Conservation (phyloP, 2,329 filamentous ascomycete genomes). For the Pyricularia grisea region DNA sequence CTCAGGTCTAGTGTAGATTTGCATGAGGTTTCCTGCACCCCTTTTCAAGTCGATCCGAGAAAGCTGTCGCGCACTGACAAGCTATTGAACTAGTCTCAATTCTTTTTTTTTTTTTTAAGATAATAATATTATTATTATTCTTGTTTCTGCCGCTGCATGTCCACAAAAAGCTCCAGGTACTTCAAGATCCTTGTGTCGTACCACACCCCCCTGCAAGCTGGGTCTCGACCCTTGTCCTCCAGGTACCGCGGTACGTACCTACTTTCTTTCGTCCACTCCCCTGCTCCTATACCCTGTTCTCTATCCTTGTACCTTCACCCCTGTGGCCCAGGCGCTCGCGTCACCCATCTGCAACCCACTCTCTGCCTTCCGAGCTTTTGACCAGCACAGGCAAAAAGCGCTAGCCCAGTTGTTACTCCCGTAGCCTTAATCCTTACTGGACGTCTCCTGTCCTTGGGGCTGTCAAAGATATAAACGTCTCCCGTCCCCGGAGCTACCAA, state of each 20-base stretch:
- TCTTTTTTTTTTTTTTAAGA: neutral
- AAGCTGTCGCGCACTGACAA: neutral
- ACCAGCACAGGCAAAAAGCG: neutral
- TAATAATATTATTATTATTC: neutral
- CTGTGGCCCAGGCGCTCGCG: neutral
- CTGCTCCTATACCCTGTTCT: neutral
- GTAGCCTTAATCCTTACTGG: neutral
- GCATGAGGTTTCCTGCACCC: neutral
- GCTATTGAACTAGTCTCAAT: neutral
- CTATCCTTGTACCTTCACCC: neutral
- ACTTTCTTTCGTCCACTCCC: neutral
- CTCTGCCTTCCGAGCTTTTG: neutral
- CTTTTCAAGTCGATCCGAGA: neutral
- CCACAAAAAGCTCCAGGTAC: neutral
- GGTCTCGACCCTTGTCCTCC: neutral
- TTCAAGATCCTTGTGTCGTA: neutral
- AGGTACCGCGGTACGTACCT: neutral
- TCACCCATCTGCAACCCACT: neutral
- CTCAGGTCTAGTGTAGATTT: neutral
- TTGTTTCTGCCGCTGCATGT: neutral
- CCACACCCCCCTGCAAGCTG: neutral
- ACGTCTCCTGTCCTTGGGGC: neutral
- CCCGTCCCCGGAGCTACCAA: neutral
- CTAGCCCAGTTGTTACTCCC: neutral
- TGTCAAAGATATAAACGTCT: neutral